A percentile compares a stretch with the other conserved stretches of the same genome.
phyloP scores from a whole-genome alignment of 306 rosid genomes.

The Citrullus mucosospermus region DNA sequence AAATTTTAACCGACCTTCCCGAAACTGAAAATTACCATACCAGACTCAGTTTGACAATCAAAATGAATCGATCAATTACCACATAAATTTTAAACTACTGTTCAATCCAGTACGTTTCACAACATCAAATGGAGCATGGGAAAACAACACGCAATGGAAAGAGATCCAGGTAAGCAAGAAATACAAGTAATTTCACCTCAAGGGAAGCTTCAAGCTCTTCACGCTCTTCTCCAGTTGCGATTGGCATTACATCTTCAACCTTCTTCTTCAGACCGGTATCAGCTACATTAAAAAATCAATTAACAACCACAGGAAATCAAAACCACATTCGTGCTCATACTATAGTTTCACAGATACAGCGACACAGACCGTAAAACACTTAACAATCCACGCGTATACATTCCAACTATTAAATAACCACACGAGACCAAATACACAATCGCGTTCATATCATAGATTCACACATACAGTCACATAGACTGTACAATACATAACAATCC shows the following conservation, averaged over 20 bases:
- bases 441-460: background rate
- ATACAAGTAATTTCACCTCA: constrained; percentile 12
- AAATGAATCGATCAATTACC: background rate
- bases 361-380: background rate
- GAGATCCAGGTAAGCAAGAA: background rate
- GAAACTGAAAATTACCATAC: background rate
- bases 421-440: background rate
- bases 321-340: background rate
- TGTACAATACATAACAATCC: background rate
- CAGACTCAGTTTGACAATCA: background rate
- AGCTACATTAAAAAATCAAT: background rate
- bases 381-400: background rate
- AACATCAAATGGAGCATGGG: background rate
- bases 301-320: background rate
- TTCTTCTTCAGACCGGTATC: constrained; percentile 36
- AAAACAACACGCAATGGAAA: background rate
- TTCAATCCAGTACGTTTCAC: background rate
- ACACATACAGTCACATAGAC: background rate
- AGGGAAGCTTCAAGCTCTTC: constrained; percentile 81
- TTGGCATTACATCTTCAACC: constrained; percentile 75
- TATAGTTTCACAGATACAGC: background rate
- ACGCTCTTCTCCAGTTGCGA: constrained; percentile 92
- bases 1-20: background rate
- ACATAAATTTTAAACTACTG: background rate
- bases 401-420: background rate